Percentiles rank a stretch among this genome's conserved stretches.
Conservation (phyloP, 2,329 filamentous ascomycete species). For the Colletotrichum sp. region DNA sequence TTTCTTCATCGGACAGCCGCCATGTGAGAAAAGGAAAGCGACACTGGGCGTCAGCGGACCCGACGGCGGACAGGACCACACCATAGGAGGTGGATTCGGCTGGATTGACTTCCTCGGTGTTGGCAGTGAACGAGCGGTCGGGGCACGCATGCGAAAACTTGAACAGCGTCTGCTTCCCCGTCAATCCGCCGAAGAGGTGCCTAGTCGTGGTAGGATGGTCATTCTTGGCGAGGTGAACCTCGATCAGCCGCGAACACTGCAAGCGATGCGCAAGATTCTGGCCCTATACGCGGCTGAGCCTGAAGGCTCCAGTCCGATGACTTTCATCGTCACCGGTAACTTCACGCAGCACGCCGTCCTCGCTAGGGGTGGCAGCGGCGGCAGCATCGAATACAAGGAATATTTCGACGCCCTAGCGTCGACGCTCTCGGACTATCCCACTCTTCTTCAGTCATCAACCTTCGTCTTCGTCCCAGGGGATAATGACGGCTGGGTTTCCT, state of each 20-base stretch:
- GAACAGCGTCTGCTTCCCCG: conserved; percentile 70
- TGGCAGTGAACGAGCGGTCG: conserved; percentile 85
- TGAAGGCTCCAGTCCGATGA: conserved; percentile 71
- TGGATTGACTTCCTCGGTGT: conserved; percentile 97
- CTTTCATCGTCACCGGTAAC: conserved; percentile 85
- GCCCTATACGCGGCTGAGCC: conserved; percentile 72
- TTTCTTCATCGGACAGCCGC: conserved; percentile 90
- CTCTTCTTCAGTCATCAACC: conserved; percentile 77
- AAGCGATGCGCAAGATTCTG: conserved; percentile 82
- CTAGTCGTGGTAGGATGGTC: conserved; percentile 63
- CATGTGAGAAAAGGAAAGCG: conserved; percentile 81
- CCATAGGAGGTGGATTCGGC: conserved; percentile 83
- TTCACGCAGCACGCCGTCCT: conserved; percentile 74
- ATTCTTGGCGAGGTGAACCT: conserved; percentile 87
- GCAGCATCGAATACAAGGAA: conserved; percentile 96
- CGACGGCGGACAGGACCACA: conserved; percentile 63
- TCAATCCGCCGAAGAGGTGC: conserved; percentile 35
- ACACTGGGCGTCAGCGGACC: conserved; percentile 75
- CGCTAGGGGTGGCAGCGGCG: conserved; percentile 72
- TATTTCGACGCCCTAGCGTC: conserved; percentile 88
- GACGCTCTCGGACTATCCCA: conserved; percentile 82
- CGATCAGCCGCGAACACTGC: conserved; percentile 80
- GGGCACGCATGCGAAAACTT: conserved; percentile 81
- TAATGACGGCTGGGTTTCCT: conserved; percentile 95
- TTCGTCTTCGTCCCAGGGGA: conserved; percentile 96